Evolutionary conservation across 163 green algal species (phyloP).

Genomic region (Scenedesmus sp.): DNA sequence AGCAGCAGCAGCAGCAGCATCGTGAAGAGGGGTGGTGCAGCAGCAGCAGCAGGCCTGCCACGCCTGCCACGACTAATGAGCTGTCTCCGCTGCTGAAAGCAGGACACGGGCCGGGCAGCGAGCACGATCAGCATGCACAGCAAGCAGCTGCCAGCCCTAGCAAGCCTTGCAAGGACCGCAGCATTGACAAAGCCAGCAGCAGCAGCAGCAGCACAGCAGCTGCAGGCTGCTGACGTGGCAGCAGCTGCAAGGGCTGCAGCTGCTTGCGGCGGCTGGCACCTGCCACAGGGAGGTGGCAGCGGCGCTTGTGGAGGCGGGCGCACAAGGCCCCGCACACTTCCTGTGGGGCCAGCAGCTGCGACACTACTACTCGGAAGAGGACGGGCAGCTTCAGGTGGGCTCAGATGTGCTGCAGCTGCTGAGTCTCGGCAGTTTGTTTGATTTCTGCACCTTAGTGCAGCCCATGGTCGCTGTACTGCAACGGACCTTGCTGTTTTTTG

Average conservation of each 20-base stretch:
- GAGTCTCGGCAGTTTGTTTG: too few species aligned
- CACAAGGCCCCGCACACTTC: not conserved
- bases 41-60: constrained; percentile 4
- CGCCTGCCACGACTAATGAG: not conserved
- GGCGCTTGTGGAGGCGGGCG: not conserved
- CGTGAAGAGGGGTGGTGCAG: too few species aligned
- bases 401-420: not conserved
- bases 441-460: too few species aligned
- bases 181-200: not conserved
- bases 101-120: not conserved
- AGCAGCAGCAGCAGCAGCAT: not conserved
- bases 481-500: too few species aligned
- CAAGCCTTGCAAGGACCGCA: not conserved
- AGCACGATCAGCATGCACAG: not conserved
- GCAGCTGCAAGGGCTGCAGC: constrained; percentile 26
- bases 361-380: not conserved
- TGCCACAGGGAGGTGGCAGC: constrained; percentile 32
- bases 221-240: not conserved
- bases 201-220: not conserved
- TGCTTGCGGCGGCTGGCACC: constrained; percentile 13
- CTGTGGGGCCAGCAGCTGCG: constrained; percentile 33
- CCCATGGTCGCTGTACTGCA: too few species aligned
- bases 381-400: constrained; percentile 22
- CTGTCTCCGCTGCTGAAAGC: not conserved
- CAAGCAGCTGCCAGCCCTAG: not conserved